These are phyloP conservation scores for Metschnikowia chrysomelidarum DNA, from an alignment of 805 yeast genomes.

Conservation along the genomic window DNA sequence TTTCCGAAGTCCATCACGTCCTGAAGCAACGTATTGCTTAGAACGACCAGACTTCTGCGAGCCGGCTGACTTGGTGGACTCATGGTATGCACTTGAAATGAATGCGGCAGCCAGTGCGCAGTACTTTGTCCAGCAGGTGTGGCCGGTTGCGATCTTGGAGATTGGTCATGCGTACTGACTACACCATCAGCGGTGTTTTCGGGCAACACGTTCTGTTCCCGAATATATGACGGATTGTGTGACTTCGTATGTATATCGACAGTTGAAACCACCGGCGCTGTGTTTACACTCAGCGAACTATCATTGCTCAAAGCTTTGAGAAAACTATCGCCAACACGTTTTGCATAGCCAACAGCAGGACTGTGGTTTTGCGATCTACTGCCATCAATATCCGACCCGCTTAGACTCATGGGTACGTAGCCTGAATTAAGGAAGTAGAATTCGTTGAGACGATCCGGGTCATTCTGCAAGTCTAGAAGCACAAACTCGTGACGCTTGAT, in stretches of 20 bases:
- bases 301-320: slow-evolving; percentile 36
- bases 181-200: too few relatives aligned
- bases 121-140: slow-evolving; percentile 2
- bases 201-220: too few relatives aligned
- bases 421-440: slow-evolving; percentile 31
- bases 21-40: slow-evolving; percentile 18
- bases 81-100: background rate
- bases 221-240: too few relatives aligned
- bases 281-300: slow-evolving; percentile 8
- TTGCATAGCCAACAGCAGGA: slow-evolving; percentile 82
- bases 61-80: slow-evolving; percentile 1
- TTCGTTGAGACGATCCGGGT: slow-evolving; percentile 34
- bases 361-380: slow-evolving; percentile 63
- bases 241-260: too few relatives aligned
- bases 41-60: slow-evolving; percentile 5
- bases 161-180: too few relatives aligned
- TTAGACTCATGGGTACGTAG: background rate
- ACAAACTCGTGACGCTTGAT: slow-evolving; percentile 76
- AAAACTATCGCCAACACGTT: slow-evolving; percentile 43
- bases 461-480: slow-evolving; percentile 39
- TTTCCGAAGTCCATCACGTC: slow-evolving; percentile 33
- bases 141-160: background rate
- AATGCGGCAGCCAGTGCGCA: slow-evolving; percentile 5
- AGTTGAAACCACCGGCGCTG: background rate
- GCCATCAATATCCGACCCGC: slow-evolving; percentile 38